Conservation (phyloP, 2,329 filamentous ascomycete genomes). For the Sarocladium brachiariae region DNA sequence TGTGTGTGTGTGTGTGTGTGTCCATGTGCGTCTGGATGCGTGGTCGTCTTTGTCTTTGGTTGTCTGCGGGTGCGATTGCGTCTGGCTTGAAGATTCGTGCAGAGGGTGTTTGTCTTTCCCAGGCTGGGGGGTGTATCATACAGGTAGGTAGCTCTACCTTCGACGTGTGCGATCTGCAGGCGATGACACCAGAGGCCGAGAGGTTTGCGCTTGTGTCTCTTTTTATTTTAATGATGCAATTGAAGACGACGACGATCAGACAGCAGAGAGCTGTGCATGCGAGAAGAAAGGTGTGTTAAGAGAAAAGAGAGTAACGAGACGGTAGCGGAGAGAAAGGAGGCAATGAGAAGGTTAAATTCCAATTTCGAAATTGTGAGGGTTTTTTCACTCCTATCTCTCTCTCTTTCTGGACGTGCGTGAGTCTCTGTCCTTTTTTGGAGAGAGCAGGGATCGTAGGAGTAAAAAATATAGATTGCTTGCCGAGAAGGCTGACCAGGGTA, state of each 20-base stretch:
- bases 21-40: neutral
- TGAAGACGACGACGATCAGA: neutral
- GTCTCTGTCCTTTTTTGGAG: neutral
- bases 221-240: slow-evolving; percentile 5
- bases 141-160: no score
- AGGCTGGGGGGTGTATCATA: no score
- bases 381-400: neutral
- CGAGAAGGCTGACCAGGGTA: slow-evolving; percentile 3
- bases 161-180: no score
- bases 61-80: no score
- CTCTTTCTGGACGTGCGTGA: no score
- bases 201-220: no score
- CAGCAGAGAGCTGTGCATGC: neutral
- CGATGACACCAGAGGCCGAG: no score
- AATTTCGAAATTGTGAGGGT: slow-evolving; percentile 1
- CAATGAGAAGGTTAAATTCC: neutral
- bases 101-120: neutral
- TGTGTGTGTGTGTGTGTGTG: neutral
- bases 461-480: slow-evolving; percentile 6
- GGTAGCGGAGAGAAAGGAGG: neutral
- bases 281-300: neutral
- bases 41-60: neutral
- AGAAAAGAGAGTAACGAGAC: neutral
- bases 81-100: neutral
- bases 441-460: neutral